Percentiles rank a stretch among this genome's conserved stretches.
Evolutionary conservation across 2,329 filamentous ascomycete genomes (phyloP).

Genomic region (Trichophyton simii): DNA sequence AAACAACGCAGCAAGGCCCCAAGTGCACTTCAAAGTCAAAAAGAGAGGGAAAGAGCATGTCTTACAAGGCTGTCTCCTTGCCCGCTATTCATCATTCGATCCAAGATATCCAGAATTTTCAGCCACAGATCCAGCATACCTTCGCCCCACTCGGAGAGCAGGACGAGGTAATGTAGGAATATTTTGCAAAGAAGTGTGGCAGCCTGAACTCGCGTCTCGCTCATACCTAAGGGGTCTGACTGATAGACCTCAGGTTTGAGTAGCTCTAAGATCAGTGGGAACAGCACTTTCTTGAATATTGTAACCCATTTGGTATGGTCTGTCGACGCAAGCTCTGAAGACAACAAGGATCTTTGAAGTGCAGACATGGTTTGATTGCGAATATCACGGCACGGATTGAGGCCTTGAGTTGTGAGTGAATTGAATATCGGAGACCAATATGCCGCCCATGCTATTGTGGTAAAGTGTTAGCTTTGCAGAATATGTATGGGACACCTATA

Average conservation of each 20-base stretch:
- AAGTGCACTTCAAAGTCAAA: background rate
- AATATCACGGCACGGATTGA: constrained; percentile 87
- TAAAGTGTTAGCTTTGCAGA: constrained; percentile 15
- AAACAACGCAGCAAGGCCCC: background rate
- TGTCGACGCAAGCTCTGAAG: constrained; percentile 67
- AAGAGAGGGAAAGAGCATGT: constrained; percentile 14
- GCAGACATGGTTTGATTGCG: constrained; percentile 77
- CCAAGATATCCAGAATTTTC: constrained; percentile 85
- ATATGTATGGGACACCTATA: background rate
- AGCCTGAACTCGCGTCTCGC: constrained; percentile 82
- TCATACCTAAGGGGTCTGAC: constrained; percentile 83
- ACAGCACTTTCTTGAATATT: constrained; percentile 87
- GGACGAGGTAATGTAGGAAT: constrained; percentile 82
- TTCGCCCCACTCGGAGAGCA: constrained; percentile 64
- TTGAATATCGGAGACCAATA: constrained; percentile 96
- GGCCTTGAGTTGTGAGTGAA: constrained; percentile 76
- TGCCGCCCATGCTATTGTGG: constrained; percentile 69
- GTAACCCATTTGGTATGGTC: constrained; percentile 87
- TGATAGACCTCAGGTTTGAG: constrained; percentile 93
- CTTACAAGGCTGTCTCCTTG: constrained; percentile 78
- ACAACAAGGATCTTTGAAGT: constrained; percentile 73
- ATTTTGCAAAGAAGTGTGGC: constrained; percentile 89
- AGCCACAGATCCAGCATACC: constrained; percentile 88
- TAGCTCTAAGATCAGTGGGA: constrained; percentile 74
- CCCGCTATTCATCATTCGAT: constrained; percentile 89